A percentile compares a stretch with the other conserved stretches of the same genome.
Conservation (phyloP, 768 basidiomycete species). For the Pulveroboletus frians region DNA sequence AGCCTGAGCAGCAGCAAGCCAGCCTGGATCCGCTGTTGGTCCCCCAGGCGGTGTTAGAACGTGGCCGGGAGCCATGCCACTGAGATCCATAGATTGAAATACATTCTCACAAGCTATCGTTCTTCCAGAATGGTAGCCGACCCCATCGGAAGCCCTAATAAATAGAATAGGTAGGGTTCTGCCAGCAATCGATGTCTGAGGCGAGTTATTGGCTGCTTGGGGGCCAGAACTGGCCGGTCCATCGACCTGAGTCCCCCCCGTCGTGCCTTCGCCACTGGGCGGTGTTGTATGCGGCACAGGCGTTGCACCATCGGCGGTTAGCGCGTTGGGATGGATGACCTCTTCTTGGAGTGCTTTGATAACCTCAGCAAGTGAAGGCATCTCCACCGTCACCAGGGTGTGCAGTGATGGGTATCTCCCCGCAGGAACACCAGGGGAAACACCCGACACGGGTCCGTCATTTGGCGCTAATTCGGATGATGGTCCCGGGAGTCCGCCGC, state of each 20-base stretch:
- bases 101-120: conserved; percentile 80
- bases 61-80: conserved; percentile 40
- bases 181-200: conserved; percentile 52
- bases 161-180: conserved; percentile 75
- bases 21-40: conserved; percentile 51
- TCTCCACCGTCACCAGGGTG: conserved; percentile 79
- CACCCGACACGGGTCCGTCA: conserved; percentile 18
- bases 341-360: conserved; percentile 77
- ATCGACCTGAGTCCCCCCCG: conserved; percentile 27
- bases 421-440: conserved; percentile 23
- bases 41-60: conserved; percentile 42
- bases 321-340: conserved; percentile 39
- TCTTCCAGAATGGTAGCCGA: conserved; percentile 84
- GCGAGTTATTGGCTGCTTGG: conserved; percentile 26
- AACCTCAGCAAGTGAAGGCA: conserved; percentile 73
- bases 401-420: conserved; percentile 61
- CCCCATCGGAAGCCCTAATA: conserved; percentile 77
- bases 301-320: conserved; percentile 34
- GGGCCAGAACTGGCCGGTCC: conserved; percentile 20
- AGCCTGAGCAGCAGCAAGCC: conserved; percentile 72
- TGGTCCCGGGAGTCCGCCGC: conserved; percentile 41
- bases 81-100: conserved; percentile 64
- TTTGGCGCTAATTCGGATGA: conserved; percentile 29
- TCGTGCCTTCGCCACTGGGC: conserved; percentile 18
- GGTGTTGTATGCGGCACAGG: conserved; percentile 34